These are phyloP conservation scores for Chytriomyces hyalinus DNA, from an alignment of 192 early-diverging fungal species.

Conservation along the genomic window DNA sequence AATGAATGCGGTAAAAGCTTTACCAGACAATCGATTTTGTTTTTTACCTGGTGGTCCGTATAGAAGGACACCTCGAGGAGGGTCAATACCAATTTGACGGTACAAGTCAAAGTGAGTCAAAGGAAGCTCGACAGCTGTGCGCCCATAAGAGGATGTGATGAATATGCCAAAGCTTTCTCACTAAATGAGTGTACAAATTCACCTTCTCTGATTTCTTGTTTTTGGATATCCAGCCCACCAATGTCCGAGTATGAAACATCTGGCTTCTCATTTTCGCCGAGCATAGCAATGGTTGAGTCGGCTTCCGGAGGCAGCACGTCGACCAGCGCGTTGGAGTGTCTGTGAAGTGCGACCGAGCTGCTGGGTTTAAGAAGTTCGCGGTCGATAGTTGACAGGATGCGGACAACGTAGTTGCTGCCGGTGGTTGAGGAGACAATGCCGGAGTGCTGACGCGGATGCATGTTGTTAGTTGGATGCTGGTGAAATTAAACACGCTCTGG, in stretches of 20 bases:
- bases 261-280: constrained; percentile 69
- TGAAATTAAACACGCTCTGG: not conserved
- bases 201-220: constrained; percentile 85
- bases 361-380: constrained; percentile 95
- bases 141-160: not conserved
- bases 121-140: constrained; percentile 96
- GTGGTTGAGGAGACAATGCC: constrained; percentile 95
- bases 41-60: constrained; percentile 94
- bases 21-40: constrained; percentile 44
- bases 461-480: not conserved
- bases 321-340: constrained; percentile 96
- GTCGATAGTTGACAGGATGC: constrained; percentile 96
- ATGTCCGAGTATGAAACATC: constrained; percentile 97
- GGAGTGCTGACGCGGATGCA: constrained; percentile 90
- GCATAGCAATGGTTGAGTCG: constrained; percentile 83
- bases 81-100: constrained; percentile 98
- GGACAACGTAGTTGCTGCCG: constrained; percentile 88
- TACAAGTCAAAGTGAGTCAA: constrained; percentile 97
- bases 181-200: constrained; percentile 3
- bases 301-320: constrained; percentile 96
- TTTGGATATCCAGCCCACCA: constrained; percentile 95
- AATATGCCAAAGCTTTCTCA: not conserved
- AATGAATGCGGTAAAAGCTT: not conserved
- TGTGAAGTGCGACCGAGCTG: constrained; percentile 91
- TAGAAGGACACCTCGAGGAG: constrained; percentile 95